Percentiles rank a stretch among this genome's conserved stretches.
These are phyloP conservation scores for Haematococcus lacustris DNA, from an alignment of 139 green algal species.

Conservation along the genomic window DNA sequence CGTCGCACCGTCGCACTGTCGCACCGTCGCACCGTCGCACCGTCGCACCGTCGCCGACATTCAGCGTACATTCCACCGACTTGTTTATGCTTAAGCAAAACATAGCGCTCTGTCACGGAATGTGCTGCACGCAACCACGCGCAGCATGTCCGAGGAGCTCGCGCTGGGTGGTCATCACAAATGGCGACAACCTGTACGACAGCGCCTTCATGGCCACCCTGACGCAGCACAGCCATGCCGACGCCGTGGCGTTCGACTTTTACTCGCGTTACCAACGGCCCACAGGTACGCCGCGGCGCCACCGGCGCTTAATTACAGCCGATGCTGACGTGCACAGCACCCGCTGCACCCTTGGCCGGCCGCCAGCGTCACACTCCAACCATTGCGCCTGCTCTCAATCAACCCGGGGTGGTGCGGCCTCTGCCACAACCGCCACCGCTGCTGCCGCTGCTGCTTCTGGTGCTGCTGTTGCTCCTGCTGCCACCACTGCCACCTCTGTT, in stretches of 20 bases:
- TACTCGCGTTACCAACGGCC: slow-evolving; percentile 72
- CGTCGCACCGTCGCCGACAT: too few relatives aligned
- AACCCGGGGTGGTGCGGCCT: too few relatives aligned
- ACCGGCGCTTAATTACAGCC: background rate
- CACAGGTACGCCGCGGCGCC: slow-evolving; percentile 36
- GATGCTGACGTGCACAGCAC: background rate
- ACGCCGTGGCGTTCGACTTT: slow-evolving; percentile 68
- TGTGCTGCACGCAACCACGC: background rate
- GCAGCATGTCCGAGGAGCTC: slow-evolving; percentile 54
- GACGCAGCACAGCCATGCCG: slow-evolving; percentile 4
- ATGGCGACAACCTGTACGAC: slow-evolving; percentile 80
- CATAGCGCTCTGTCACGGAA: too few relatives aligned
- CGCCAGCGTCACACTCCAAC: background rate
- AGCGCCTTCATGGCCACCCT: slow-evolving; percentile 38
- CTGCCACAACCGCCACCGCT: too few relatives aligned
- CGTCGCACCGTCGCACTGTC: too few relatives aligned
- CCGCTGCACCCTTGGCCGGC: background rate
- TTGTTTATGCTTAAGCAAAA: too few relatives aligned
- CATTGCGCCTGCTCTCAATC: background rate
- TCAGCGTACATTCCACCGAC: too few relatives aligned
- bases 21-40: too few relatives aligned
- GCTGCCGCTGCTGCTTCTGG: background rate
- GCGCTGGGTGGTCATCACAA: slow-evolving; percentile 73
- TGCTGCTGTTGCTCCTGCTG: background rate
- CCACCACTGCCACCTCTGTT: background rate